A percentile compares a stretch with the other conserved stretches of the same genome.
phyloP scores from a whole-genome alignment of 768 basidiomycete species.

The Leccinum variicolor region DNA sequence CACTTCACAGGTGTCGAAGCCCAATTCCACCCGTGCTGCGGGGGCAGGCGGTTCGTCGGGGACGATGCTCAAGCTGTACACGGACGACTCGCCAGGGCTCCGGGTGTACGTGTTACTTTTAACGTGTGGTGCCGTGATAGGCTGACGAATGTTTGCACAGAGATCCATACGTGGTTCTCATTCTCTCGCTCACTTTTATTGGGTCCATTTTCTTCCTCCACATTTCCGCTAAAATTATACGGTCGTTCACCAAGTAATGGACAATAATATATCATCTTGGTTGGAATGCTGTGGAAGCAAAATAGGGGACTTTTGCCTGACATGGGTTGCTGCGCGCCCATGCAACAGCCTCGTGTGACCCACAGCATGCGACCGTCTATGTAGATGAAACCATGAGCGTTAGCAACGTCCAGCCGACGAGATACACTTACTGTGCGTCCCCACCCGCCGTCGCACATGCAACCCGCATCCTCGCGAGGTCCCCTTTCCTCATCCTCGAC shows the following conservation, averaged over 20 bases:
- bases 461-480: conserved; percentile 13
- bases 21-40: conserved; percentile 86
- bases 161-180: conserved; percentile 95
- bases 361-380: neutral
- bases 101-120: conserved; percentile 78
- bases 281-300: neutral
- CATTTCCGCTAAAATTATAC: conserved; percentile 92
- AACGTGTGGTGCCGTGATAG: neutral
- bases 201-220: conserved; percentile 99
- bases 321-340: neutral
- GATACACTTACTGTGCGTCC: conserved; percentile 20
- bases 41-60: conserved; percentile 95
- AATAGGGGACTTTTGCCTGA: conserved; percentile 5
- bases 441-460: conserved; percentile 16
- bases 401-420: conserved; percentile 8
- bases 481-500: conserved; percentile 34
- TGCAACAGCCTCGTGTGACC: conserved; percentile 11
- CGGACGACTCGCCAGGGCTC: conserved; percentile 95
- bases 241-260: conserved; percentile 77
- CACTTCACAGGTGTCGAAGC: conserved; percentile 60
- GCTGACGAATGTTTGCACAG: conserved; percentile 37
- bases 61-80: conserved; percentile 99
- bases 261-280: conserved; percentile 1
- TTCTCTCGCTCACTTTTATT: conserved; percentile 95
- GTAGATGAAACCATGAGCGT: conserved; percentile 14